Evolutionary conservation across 2,329 filamentous ascomycete species (phyloP).

Genomic region (Karstenula rhodostoma): DNA sequence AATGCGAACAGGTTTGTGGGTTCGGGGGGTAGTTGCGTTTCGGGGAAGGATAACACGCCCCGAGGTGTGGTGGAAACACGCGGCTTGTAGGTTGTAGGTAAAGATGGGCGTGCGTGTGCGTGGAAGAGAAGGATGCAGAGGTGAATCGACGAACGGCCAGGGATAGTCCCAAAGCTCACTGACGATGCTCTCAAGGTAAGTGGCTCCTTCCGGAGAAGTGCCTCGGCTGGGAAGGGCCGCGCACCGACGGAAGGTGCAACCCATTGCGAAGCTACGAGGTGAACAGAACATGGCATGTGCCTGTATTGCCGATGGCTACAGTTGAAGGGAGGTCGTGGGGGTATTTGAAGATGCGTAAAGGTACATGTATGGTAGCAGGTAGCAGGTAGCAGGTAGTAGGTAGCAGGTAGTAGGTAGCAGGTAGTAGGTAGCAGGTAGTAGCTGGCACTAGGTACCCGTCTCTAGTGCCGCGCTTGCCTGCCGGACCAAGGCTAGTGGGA

Average conservation of each 20-base stretch:
- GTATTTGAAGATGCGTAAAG: background rate
- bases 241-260: background rate
- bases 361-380: too few relatives aligned
- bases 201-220: background rate
- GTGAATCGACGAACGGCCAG: background rate
- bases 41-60: background rate
- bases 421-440: too few relatives aligned
- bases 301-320: background rate
- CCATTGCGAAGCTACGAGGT: background rate
- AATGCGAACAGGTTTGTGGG: background rate
- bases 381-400: too few relatives aligned
- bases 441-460: too few relatives aligned
- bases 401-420: too few relatives aligned
- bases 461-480: slow-evolving; percentile 2
- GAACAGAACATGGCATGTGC: too few relatives aligned
- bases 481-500: slow-evolving; percentile 10
- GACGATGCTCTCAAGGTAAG: background rate
- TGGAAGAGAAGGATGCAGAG: background rate
- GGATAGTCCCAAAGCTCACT: background rate
- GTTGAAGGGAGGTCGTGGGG: background rate
- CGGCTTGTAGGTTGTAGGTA: background rate
- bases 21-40: background rate
- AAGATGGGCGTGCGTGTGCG: slow-evolving; percentile 1
- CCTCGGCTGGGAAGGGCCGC: background rate
- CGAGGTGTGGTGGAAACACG: background rate